Percentiles rank a stretch among this genome's conserved stretches.
These are phyloP conservation scores for Aspergillus pseudoviridinutans DNA, from an alignment of 2,329 filamentous ascomycete species.

Conservation along the genomic window DNA sequence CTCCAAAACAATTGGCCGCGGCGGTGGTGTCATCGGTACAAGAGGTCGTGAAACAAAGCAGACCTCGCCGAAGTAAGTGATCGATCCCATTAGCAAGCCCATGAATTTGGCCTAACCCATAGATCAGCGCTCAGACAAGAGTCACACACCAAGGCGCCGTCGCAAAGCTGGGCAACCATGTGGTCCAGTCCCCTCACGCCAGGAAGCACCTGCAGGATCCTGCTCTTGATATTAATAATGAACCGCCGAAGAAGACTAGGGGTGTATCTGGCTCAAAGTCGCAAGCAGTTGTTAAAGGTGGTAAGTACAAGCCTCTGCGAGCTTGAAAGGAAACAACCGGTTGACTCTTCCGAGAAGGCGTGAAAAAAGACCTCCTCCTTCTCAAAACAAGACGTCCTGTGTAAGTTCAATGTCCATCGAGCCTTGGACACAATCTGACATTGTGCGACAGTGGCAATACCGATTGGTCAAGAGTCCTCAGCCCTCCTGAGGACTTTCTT, in stretches of 20 bases:
- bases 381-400: slow-evolving; percentile 15
- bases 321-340: background rate
- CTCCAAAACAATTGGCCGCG: slow-evolving; percentile 14
- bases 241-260: background rate
- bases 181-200: background rate
- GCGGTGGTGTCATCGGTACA: slow-evolving; percentile 23
- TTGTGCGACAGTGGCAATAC: background rate
- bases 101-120: background rate
- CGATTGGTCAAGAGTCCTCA: slow-evolving; percentile 9
- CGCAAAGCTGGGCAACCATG: slow-evolving; percentile 4
- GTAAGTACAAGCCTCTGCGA: slow-evolving; percentile 1
- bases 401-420: slow-evolving; percentile 9
- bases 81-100: background rate
- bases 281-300: slow-evolving; percentile 1
- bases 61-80: background rate
- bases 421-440: background rate
- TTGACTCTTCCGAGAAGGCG: background rate
- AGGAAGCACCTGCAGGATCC: slow-evolving; percentile 13
- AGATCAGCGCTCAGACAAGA: background rate
- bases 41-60: slow-evolving; percentile 11
- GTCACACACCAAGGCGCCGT: slow-evolving; percentile 2
- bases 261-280: background rate
- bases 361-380: background rate
- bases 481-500: slow-evolving; percentile 15
- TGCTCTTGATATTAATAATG: slow-evolving; percentile 16